Evolutionary conservation across 768 basidiomycete species (phyloP).

Genomic region (Russula sp.): DNA sequence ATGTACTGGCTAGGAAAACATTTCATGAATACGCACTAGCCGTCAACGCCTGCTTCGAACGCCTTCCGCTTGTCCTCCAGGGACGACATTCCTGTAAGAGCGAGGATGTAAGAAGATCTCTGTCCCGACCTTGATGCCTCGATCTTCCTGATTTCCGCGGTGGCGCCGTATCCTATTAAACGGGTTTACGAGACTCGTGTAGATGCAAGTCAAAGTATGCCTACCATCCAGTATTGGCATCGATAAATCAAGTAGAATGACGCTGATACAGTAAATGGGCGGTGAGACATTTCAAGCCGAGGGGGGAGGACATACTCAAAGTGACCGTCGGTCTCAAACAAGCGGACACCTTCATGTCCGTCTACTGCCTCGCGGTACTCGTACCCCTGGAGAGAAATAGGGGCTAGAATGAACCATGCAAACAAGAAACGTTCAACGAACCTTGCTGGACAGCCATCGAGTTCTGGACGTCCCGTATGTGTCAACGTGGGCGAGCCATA

Average conservation of each 20-base stretch:
- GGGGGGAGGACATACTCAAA: slow-evolving; percentile 64
- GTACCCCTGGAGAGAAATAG: slow-evolving; percentile 45
- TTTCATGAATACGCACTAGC: slow-evolving; percentile 63
- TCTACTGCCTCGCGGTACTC: slow-evolving; percentile 76
- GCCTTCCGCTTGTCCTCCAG: slow-evolving; percentile 87
- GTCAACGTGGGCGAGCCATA: slow-evolving; percentile 4
- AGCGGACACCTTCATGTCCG: slow-evolving; percentile 76
- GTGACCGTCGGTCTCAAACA: slow-evolving; percentile 64
- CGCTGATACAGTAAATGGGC: slow-evolving; percentile 39
- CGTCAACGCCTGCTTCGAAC: slow-evolving; percentile 90
- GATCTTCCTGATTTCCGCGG: slow-evolving; percentile 71
- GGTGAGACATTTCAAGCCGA: not conserved
- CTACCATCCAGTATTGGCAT: slow-evolving; percentile 91
- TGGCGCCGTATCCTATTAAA: slow-evolving; percentile 70
- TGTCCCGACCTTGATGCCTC: slow-evolving; percentile 38
- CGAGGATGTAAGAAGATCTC: slow-evolving; percentile 56
- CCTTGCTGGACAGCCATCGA: slow-evolving; percentile 63
- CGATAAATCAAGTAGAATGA: slow-evolving; percentile 82
- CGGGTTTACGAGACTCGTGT: not conserved
- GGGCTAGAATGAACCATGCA: not conserved
- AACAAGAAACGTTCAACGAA: slow-evolving; percentile 11
- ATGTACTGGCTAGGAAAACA: not conserved
- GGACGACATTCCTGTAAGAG: slow-evolving; percentile 90
- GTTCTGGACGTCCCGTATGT: slow-evolving; percentile 34
- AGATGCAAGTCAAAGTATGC: slow-evolving; percentile 19